These are phyloP conservation scores for Stylonectria norvegica DNA, from an alignment of 2,329 filamentous ascomycete genomes.

Conservation along the genomic window DNA sequence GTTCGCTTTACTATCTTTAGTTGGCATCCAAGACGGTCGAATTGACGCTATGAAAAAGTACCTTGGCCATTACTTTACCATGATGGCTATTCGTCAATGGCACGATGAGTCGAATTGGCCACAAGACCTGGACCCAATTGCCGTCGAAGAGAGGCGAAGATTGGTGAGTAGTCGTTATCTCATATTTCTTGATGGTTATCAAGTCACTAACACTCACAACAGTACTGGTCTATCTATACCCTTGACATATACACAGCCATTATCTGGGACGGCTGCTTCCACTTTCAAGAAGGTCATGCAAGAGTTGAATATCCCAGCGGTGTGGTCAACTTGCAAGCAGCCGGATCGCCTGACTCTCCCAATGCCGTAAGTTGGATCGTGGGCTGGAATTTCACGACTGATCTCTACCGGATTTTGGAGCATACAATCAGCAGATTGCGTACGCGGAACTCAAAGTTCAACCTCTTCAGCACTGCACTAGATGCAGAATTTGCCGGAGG, in stretches of 20 bases:
- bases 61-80: constrained; percentile 47
- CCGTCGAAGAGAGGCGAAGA: constrained; percentile 45
- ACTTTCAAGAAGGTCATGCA: background rate
- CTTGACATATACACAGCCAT: constrained; percentile 53
- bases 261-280: constrained; percentile 40
- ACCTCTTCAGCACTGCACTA: background rate
- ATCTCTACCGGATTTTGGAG: constrained; percentile 54
- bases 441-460: background rate
- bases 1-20: background rate
- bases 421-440: constrained; percentile 38
- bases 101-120: constrained; percentile 55
- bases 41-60: constrained; percentile 45
- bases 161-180: constrained; percentile 43
- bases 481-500: background rate
- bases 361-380: constrained; percentile 42
- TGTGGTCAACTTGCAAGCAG: background rate
- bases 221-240: constrained; percentile 57
- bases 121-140: constrained; percentile 38
- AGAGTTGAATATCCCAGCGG: constrained; percentile 1
- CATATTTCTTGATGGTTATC: background rate
- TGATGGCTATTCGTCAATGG: constrained; percentile 46
- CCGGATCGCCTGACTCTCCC: background rate
- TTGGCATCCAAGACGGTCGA: background rate
- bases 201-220: background rate
- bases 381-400: constrained; percentile 57